These are phyloP conservation scores for Aspergillus carbonarius DNA, from an alignment of 2,329 filamentous ascomycete genomes.

Conservation along the genomic window DNA sequence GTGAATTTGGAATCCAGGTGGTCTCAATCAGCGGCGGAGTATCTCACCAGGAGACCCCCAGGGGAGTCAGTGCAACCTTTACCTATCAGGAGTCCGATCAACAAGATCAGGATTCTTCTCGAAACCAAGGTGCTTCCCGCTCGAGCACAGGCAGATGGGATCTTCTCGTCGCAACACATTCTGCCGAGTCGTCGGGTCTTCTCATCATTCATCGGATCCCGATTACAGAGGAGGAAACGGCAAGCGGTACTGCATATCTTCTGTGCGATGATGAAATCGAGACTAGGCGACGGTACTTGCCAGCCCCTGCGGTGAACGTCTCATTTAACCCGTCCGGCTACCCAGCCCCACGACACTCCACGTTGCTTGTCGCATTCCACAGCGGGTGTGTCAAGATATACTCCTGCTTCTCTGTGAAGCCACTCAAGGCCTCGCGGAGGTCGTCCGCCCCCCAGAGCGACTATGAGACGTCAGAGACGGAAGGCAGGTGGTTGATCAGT, in stretches of 20 bases:
- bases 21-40: conserved; percentile 48
- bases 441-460: conserved; percentile 32
- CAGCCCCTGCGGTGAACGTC: conserved; percentile 51
- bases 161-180: conserved; percentile 48
- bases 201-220: conserved; percentile 48
- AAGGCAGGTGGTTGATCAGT: conserved; percentile 46
- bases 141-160: conserved; percentile 36
- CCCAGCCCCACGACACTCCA: conserved; percentile 54
- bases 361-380: conserved; percentile 55
- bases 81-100: conserved; percentile 42
- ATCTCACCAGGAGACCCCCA: conserved; percentile 53
- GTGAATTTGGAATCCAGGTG: conserved; percentile 47
- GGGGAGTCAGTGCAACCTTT: conserved; percentile 55
- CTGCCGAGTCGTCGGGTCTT: conserved; percentile 44
- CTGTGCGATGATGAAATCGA: conserved; percentile 39
- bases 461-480: conserved; percentile 31
- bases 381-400: conserved; percentile 59
- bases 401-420: conserved; percentile 49
- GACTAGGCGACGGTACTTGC: conserved; percentile 50
- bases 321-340: conserved; percentile 55
- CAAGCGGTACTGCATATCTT: conserved; percentile 21
- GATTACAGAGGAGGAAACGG: conserved; percentile 27
- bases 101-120: conserved; percentile 31
- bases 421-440: conserved; percentile 26
- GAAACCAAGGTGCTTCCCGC: conserved; percentile 17